Percentiles rank a stretch among this genome's conserved stretches.
Evolutionary conservation across 441 rosid species (phyloP).

Genomic region (Pelargonium myrrhifolium): DNA sequence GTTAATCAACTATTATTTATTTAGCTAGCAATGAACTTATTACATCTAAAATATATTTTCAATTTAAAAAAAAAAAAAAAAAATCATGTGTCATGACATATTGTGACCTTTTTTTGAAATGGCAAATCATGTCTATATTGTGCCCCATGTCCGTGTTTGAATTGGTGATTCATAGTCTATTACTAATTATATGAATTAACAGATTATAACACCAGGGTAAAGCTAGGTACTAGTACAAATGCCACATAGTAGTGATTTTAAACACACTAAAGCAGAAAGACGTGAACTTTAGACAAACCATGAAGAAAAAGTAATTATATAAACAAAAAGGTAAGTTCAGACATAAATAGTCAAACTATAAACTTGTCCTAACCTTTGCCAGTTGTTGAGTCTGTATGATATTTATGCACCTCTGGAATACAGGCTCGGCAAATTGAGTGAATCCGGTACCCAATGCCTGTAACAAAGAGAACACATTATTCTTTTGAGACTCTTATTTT

Average conservation of each 20-base stretch:
- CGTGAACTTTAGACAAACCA: background rate
- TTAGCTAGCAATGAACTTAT: too few species aligned
- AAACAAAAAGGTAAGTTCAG: background rate
- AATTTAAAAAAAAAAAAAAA: too few species aligned
- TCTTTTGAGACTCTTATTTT: background rate
- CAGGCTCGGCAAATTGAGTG: slow-evolving; percentile 88
- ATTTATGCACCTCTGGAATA: slow-evolving; percentile 80
- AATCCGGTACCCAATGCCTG: slow-evolving; percentile 91
- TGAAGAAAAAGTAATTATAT: background rate
- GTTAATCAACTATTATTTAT: too few species aligned
- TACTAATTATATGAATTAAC: background rate
- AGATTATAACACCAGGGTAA: background rate
- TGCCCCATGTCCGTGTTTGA: too few species aligned
- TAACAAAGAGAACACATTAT: slow-evolving; percentile 26
- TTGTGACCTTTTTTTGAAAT: too few species aligned
- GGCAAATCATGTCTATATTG: too few species aligned
- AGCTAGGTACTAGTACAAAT: background rate
- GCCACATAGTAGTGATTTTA: background rate
- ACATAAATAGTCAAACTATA: background rate
- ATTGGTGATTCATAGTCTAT: too few species aligned
- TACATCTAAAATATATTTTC: too few species aligned
- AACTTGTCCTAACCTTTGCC: slow-evolving; percentile 57
- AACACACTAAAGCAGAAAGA: background rate
- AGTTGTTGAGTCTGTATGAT: slow-evolving; percentile 71
- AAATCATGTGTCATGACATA: too few species aligned